Conservation (phyloP, 2,329 filamentous ascomycete genomes). For the Lecanicillium sp. region DNA sequence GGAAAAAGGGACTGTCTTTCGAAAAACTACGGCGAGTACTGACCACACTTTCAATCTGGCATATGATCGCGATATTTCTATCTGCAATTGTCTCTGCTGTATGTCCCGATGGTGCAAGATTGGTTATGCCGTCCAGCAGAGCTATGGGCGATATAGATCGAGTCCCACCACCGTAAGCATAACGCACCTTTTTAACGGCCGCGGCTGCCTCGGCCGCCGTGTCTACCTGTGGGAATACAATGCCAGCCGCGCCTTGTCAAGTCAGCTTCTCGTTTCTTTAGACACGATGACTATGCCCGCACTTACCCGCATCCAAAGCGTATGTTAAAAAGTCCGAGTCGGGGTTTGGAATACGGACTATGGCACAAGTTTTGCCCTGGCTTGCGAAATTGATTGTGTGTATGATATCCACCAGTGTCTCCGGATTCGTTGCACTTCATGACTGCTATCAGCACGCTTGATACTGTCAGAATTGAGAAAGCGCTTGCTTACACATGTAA, state of each 20-base stretch:
- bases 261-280: too few relatives aligned
- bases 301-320: conserved; percentile 12
- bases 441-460: neutral
- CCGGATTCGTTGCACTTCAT: conserved; percentile 10
- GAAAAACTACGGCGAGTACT: neutral
- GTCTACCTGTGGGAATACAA: conserved; percentile 11
- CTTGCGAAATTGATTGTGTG: conserved; percentile 14
- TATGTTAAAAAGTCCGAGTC: conserved; percentile 11
- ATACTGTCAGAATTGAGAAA: neutral
- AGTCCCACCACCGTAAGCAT: conserved; percentile 8
- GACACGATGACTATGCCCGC: too few relatives aligned
- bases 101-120: conserved; percentile 8
- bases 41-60: conserved; percentile 14
- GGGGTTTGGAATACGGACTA: conserved; percentile 9
- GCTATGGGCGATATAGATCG: conserved; percentile 7
- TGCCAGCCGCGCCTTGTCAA: conserved; percentile 8
- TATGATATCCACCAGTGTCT: conserved; percentile 13
- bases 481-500: conserved; percentile 1
- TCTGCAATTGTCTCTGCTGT: conserved; percentile 14
- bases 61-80: conserved; percentile 13
- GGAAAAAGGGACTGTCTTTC: neutral
- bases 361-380: conserved; percentile 11
- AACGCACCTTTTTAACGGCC: conserved; percentile 8
- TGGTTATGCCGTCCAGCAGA: conserved; percentile 6
- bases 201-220: neutral